phyloP scores from a whole-genome alignment of 306 rosid genomes.

The Lathyrus aphaca region DNA sequence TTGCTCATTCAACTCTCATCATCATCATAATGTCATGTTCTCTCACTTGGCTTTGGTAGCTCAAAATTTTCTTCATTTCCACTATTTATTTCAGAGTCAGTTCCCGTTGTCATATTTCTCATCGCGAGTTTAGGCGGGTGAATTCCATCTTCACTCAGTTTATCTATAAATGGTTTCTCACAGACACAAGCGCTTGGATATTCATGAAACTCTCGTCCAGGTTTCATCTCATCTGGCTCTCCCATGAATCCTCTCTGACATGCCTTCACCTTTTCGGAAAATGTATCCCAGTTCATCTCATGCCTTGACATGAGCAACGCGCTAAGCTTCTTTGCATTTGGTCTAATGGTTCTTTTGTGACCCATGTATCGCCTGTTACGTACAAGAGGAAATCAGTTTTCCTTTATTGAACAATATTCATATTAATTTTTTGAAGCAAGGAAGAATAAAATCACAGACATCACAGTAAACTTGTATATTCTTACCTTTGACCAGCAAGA shows the following conservation, averaged over 20 bases:
- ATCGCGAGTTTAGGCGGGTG: constrained; percentile 41
- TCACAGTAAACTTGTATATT: constrained; percentile 20
- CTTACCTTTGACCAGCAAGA: constrained; percentile 96
- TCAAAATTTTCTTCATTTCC: constrained; percentile 40
- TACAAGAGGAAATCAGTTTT: constrained; percentile 23
- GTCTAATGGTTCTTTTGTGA: constrained; percentile 97
- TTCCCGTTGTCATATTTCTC: constrained; percentile 32
- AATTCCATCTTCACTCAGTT: constrained; percentile 36
- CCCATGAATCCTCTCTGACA: constrained; percentile 96
- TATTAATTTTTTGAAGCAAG: constrained; percentile 12
- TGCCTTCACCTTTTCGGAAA: constrained; percentile 70
- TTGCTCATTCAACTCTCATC: constrained; percentile 15
- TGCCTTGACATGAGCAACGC: constrained; percentile 76
- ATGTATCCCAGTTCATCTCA: constrained; percentile 81
- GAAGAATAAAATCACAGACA: constrained; percentile 8
- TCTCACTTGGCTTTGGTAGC: constrained; percentile 30
- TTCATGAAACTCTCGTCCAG: constrained; percentile 90
- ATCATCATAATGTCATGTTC: constrained; percentile 32
- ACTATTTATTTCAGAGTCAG: constrained; percentile 30
- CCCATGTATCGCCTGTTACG: constrained; percentile 87
- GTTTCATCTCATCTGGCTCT: constrained; percentile 85
- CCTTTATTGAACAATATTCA: background rate
- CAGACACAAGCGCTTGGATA: constrained; percentile 79
- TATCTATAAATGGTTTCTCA: constrained; percentile 60
- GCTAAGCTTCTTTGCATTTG: constrained; percentile 97